phyloP scores from a whole-genome alignment of 306 rosid species.

The Prunus fruticosa region DNA sequence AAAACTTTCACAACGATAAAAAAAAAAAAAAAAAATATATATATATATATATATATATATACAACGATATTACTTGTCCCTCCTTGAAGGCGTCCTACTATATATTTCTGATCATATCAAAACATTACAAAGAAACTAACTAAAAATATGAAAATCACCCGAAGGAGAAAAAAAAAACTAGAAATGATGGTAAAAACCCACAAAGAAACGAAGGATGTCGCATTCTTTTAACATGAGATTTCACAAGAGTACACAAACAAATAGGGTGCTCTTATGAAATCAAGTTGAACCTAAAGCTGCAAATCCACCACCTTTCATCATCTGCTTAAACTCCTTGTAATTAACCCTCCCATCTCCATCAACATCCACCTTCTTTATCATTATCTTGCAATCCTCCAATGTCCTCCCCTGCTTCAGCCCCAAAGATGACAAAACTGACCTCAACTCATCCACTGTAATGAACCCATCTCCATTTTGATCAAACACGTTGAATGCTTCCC shows the following conservation, averaged over 20 bases:
- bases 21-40: too few species aligned
- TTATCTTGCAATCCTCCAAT: conserved; percentile 31
- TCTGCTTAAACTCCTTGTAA: conserved; percentile 38
- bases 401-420: conserved; percentile 41
- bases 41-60: too few species aligned
- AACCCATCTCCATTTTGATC: conserved; percentile 40
- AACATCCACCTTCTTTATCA: conserved; percentile 39
- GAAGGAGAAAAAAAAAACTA: too few species aligned
- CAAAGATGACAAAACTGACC: conserved; percentile 36
- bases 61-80: too few species aligned
- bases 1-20: too few species aligned
- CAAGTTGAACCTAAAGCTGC: conserved; percentile 29
- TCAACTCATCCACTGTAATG: conserved; percentile 35
- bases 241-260: neutral
- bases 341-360: conserved; percentile 44
- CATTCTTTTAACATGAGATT: neutral
- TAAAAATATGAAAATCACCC: neutral
- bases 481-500: conserved; percentile 40
- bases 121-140: too few species aligned
- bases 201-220: neutral
- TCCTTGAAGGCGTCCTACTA: too few species aligned
- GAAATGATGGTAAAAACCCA: too few species aligned
- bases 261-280: neutral
- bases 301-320: conserved; percentile 43
- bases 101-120: too few species aligned